phyloP scores from a whole-genome alignment of 1,284 basidiomycete genomes.

The Flammula alnicola region DNA sequence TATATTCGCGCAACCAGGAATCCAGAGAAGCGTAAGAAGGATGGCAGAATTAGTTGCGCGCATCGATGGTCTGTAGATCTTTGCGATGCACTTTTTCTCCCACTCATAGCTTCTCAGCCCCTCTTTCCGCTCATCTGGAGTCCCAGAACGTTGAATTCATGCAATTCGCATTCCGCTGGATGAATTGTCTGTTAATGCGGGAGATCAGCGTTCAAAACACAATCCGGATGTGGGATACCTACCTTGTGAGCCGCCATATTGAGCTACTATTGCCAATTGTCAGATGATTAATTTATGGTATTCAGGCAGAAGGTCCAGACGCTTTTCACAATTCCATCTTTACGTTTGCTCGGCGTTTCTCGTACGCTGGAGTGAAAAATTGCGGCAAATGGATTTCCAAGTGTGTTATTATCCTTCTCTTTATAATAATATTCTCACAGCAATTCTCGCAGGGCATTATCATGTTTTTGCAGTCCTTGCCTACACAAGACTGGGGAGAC shows the following conservation, averaged over 20 bases:
- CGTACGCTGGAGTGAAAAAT: conserved; percentile 88
- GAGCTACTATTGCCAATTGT: conserved; percentile 1
- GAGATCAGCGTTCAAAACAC: conserved; percentile 95
- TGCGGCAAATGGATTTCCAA: conserved; percentile 96
- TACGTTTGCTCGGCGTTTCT: conserved; percentile 97
- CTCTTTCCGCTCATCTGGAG: conserved; percentile 82
- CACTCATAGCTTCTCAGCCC: conserved; percentile 52
- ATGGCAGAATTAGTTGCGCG: conserved; percentile 93
- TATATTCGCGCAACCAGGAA: conserved; percentile 93
- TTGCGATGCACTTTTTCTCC: conserved; percentile 8
- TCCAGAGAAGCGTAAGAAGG: conserved; percentile 87
- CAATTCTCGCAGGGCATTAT: conserved; percentile 81
- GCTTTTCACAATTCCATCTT: conserved; percentile 97
- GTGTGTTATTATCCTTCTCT: conserved; percentile 43
- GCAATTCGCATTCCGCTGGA: conserved; percentile 98
- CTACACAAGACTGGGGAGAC: conserved; percentile 95
- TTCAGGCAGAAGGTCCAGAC: conserved; percentile 89
- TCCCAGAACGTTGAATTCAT: conserved; percentile 95
- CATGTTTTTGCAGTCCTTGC: conserved; percentile 97
- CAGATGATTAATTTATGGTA: conserved; percentile 6
- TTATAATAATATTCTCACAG: conserved; percentile 1
- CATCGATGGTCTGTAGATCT: conserved; percentile 74
- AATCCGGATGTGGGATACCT: conserved; percentile 98
- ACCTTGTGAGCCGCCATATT: conserved; percentile 67
- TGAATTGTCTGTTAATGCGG: conserved; percentile 97